These are phyloP conservation scores for Candida palmyrensis DNA, from an alignment of 805 yeast genomes.

Conservation along the genomic window DNA sequence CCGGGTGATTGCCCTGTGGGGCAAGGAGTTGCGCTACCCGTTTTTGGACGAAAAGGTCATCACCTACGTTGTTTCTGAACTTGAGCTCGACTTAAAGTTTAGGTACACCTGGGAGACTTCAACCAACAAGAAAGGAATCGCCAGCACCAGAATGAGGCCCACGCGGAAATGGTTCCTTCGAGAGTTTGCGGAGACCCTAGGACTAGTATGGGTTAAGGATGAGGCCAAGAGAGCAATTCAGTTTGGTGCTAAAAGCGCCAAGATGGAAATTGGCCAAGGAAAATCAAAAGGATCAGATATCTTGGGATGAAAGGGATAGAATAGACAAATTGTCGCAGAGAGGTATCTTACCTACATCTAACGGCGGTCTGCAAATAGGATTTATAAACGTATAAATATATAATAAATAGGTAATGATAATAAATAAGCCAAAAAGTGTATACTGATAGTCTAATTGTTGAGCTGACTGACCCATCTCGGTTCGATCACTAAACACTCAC, in stretches of 20 bases:
- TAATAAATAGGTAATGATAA: slow-evolving; percentile 3
- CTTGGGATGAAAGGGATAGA: neutral
- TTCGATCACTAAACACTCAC: slow-evolving; percentile 38
- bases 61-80: slow-evolving; percentile 34
- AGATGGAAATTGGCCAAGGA: slow-evolving; percentile 77
- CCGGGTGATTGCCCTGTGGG: slow-evolving; percentile 79
- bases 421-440: neutral
- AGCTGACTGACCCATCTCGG: slow-evolving; percentile 36
- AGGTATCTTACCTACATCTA: neutral
- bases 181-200: slow-evolving; percentile 49
- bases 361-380: neutral
- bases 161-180: slow-evolving; percentile 56
- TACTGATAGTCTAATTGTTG: slow-evolving; percentile 6
- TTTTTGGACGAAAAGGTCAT: slow-evolving; percentile 66
- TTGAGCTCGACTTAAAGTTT: slow-evolving; percentile 47
- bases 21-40: slow-evolving; percentile 87
- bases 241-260: slow-evolving; percentile 94
- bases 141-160: slow-evolving; percentile 12
- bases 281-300: slow-evolving; percentile 71
- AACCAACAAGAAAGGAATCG: slow-evolving; percentile 22
- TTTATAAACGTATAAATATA: neutral
- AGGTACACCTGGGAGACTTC: slow-evolving; percentile 26
- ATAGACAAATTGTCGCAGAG: neutral
- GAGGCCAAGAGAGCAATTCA: slow-evolving; percentile 95
- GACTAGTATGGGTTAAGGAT: slow-evolving; percentile 49